Evolutionary conservation across 2,329 filamentous ascomycete genomes (phyloP).

Genomic region (Aspergillus amoenus): DNA sequence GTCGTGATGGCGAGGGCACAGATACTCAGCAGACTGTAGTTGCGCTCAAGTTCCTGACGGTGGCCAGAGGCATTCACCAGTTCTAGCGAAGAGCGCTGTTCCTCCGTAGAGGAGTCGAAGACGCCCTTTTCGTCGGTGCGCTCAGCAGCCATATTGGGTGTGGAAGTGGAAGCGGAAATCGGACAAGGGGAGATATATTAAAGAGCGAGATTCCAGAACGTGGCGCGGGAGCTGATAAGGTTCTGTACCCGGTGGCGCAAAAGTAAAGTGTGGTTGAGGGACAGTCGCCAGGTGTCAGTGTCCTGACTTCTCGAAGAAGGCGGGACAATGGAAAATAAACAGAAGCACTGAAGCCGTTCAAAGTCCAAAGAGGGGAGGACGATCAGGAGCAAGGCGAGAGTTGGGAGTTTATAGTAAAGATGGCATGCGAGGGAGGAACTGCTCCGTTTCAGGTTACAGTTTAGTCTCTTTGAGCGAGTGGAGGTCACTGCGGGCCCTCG

Average conservation of each 20-base stretch:
- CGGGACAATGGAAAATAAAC: background rate
- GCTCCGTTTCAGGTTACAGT: constrained; percentile 1
- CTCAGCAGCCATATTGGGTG: constrained; percentile 17
- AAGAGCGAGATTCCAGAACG: background rate
- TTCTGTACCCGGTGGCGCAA: background rate
- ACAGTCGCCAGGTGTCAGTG: background rate
- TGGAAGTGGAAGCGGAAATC: background rate
- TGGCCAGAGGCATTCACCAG: constrained; percentile 65
- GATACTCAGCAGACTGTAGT: constrained; percentile 61
- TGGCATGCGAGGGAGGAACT: background rate
- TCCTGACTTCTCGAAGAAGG: background rate
- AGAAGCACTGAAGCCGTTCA: background rate
- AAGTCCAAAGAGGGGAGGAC: background rate
- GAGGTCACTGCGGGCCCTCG: background rate
- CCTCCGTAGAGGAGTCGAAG: constrained; percentile 22
- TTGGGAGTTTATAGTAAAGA: constrained; percentile 13
- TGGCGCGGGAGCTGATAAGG: constrained; percentile 1
- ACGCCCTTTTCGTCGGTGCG: constrained; percentile 24
- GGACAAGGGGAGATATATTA: background rate
- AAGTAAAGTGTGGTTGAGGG: background rate
- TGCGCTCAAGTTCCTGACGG: constrained; percentile 61
- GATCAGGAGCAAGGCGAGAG: background rate
- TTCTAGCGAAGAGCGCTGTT: constrained; percentile 34
- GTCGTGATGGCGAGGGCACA: constrained; percentile 62
- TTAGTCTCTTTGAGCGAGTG: background rate